Conservation (phyloP, 2,329 filamentous ascomycete species). For the Byssoonygena ceratinophila region DNA sequence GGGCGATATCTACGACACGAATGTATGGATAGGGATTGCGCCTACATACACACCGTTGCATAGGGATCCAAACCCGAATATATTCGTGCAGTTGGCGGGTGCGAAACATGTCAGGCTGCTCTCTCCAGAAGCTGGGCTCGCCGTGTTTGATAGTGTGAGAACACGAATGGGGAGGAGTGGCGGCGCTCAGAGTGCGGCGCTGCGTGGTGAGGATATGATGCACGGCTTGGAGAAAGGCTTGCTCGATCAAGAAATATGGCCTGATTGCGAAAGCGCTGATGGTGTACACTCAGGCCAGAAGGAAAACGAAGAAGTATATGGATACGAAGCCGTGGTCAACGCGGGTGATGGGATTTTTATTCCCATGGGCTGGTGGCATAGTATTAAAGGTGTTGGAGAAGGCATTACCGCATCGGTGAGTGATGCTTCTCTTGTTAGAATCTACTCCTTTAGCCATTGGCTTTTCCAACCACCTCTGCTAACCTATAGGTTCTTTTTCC, state of each 20-base stretch:
- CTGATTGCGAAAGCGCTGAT: conserved; percentile 7
- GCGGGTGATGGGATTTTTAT: conserved; percentile 67
- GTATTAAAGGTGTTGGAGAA: conserved; percentile 54
- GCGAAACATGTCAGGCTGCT: conserved; percentile 56
- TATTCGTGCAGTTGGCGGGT: conserved; percentile 74
- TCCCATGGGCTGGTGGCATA: conserved; percentile 80
- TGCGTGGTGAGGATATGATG: conserved; percentile 89
- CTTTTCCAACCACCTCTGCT: background rate
- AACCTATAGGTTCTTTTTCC: conserved; percentile 3
- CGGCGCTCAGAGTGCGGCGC: conserved; percentile 32
- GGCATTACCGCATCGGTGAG: conserved; percentile 50
- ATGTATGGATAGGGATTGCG: conserved; percentile 76
- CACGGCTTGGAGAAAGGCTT: conserved; percentile 57
- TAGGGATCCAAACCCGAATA: conserved; percentile 84
- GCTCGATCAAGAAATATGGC: conserved; percentile 64
- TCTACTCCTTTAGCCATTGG: background rate
- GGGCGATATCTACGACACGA: conserved; percentile 77
- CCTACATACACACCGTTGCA: conserved; percentile 87
- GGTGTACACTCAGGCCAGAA: background rate
- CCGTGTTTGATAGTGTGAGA: conserved; percentile 51
- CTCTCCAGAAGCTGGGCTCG: conserved; percentile 49
- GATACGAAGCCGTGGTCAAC: conserved; percentile 47
- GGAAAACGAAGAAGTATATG: conserved; percentile 9
- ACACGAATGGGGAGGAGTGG: conserved; percentile 26
- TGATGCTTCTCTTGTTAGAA: conserved; percentile 8